phyloP scores from a whole-genome alignment of 1,284 basidiomycete genomes.

The Irpex sp. region DNA sequence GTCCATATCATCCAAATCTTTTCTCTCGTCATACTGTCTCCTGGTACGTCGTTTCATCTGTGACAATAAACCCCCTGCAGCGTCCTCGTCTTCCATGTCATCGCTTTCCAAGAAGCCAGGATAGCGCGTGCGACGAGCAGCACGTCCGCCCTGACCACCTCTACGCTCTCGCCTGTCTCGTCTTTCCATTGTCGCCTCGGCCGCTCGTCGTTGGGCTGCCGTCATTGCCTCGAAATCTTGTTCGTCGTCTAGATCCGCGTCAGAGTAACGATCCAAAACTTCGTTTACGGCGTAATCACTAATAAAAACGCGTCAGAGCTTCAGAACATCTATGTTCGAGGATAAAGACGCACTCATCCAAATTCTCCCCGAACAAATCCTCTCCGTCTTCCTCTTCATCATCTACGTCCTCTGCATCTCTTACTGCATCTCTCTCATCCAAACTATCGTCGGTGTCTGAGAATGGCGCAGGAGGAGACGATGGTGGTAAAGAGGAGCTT shows the following conservation, averaged over 20 bases:
- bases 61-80: conserved; percentile 39
- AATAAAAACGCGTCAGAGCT: not conserved
- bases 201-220: conserved; percentile 73
- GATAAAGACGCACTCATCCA: conserved; percentile 62
- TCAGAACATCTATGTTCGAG: not conserved
- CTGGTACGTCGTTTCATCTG: conserved; percentile 79
- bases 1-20: conserved; percentile 81
- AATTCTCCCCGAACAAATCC: conserved; percentile 86
- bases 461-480: conserved; percentile 80
- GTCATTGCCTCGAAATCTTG: conserved; percentile 74
- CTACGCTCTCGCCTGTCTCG: conserved; percentile 79
- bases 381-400: conserved; percentile 85
- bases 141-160: conserved; percentile 63
- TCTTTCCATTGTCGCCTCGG: conserved; percentile 85
- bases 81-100: conserved; percentile 28
- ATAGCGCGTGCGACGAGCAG: conserved; percentile 73
- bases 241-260: conserved; percentile 85
- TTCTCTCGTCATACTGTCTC: conserved; percentile 85
- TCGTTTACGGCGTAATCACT: conserved; percentile 90
- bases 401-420: conserved; percentile 64
- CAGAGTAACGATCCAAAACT: conserved; percentile 85
- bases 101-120: conserved; percentile 84
- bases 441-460: conserved; percentile 84
- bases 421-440: conserved; percentile 74
- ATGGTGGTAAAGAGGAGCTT: conserved; percentile 74